A percentile compares a stretch with the other conserved stretches of the same genome.
Conservation (phyloP, 1,139 yeast species). For the Zygotorulaspora mrakii region DNA sequence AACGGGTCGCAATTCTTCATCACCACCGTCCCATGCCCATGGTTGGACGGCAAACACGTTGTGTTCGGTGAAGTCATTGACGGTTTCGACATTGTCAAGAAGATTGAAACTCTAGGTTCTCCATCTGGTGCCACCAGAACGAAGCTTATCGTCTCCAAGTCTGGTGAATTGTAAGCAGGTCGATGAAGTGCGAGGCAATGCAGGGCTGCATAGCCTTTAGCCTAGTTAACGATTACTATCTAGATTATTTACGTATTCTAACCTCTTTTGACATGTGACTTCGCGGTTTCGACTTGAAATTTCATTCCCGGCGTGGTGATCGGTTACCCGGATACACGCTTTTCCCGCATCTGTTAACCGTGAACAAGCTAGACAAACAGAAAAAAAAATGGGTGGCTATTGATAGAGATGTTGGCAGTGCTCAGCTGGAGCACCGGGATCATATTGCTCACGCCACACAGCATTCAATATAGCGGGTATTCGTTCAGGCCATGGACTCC, state of each 20-base stretch:
- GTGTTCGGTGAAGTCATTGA: slow-evolving; percentile 96
- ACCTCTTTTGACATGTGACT: no score
- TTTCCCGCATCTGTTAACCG: slow-evolving; percentile 1
- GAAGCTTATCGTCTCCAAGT: slow-evolving; percentile 71
- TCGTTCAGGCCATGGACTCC: slow-evolving; percentile 26
- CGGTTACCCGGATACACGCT: no score
- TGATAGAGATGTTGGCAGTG: no score
- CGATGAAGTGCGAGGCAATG: background rate
- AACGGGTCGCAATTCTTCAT: slow-evolving; percentile 99
- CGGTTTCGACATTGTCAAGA: slow-evolving; percentile 87
- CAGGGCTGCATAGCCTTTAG: no score
- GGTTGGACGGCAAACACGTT: slow-evolving; percentile 99
- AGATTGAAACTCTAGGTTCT: slow-evolving; percentile 84
- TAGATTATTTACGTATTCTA: no score
- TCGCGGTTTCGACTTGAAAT: no score
- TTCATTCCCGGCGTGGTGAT: no score
- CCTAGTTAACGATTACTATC: no score
- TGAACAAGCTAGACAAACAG: no score
- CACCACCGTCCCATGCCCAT: slow-evolving; percentile 92
- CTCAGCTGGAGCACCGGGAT: no score
- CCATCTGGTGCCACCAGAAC: slow-evolving; percentile 77
- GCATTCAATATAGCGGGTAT: background rate
- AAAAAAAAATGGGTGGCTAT: no score
- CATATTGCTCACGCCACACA: background rate
- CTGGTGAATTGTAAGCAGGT: slow-evolving; percentile 70